A percentile compares a stretch with the other conserved stretches of the same genome.
Evolutionary conservation across 495 filamentous ascomycete species (phyloP).

Genomic region (Xylaria acuta): DNA sequence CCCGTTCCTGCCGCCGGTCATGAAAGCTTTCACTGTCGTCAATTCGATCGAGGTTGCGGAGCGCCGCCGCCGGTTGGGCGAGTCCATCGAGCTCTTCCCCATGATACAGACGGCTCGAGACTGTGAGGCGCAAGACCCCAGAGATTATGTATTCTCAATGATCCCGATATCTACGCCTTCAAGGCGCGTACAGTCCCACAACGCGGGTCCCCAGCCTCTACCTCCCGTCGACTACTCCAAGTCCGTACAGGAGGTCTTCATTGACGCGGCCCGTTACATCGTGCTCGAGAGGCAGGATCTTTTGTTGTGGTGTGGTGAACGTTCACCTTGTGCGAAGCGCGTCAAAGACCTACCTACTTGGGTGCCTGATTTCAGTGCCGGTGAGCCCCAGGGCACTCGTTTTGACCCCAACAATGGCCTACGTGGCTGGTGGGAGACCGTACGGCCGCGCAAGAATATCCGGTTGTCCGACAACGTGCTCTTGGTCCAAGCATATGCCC

Average conservation of each 20-base stretch:
- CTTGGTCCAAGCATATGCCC: slow-evolving; percentile 29
- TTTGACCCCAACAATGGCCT: slow-evolving; percentile 14
- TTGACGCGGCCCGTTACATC: not conserved
- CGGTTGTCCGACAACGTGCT: slow-evolving; percentile 13
- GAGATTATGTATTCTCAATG: slow-evolving; percentile 34
- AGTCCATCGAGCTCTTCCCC: slow-evolving; percentile 32
- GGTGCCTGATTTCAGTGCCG: slow-evolving; percentile 36
- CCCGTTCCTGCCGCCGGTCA: not conserved
- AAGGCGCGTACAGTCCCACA: slow-evolving; percentile 16
- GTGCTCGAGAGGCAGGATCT: not conserved
- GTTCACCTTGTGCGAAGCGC: not conserved
- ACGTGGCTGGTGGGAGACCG: slow-evolving; percentile 30
- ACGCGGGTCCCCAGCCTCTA: slow-evolving; percentile 29
- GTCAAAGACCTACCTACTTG: slow-evolving; percentile 32
- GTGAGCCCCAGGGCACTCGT: not conserved
- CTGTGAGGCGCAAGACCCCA: slow-evolving; percentile 28
- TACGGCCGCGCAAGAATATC: slow-evolving; percentile 29
- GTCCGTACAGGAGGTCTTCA: slow-evolving; percentile 25
- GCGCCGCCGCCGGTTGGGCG: slow-evolving; percentile 24
- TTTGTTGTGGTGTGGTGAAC: not conserved
- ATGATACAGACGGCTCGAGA: slow-evolving; percentile 33
- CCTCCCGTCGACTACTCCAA: slow-evolving; percentile 33
- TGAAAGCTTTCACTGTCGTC: slow-evolving; percentile 22
- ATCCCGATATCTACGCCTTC: slow-evolving; percentile 31
- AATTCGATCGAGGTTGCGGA: slow-evolving; percentile 29